Conservation (phyloP, 805 yeast species). For the Starmerella floris region DNA sequence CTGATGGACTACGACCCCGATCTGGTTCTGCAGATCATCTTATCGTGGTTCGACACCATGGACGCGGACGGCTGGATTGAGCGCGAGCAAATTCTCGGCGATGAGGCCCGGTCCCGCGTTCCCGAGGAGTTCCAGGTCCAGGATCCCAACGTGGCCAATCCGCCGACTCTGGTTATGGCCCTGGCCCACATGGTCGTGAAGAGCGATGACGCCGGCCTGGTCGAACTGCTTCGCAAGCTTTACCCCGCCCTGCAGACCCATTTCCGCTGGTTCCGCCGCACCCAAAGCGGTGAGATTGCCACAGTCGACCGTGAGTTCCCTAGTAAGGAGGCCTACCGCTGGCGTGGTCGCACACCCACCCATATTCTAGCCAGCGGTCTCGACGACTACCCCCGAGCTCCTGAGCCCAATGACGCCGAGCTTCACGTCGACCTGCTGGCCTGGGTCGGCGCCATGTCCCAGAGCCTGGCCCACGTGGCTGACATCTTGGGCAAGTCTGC, state of each 20-base stretch:
- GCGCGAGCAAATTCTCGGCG: conserved; percentile 85
- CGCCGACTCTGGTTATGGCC: conserved; percentile 75
- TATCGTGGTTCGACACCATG: conserved; percentile 76
- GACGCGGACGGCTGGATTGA: conserved; percentile 96
- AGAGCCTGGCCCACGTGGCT: conserved; percentile 66
- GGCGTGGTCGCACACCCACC: conserved; percentile 81
- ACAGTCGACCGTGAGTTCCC: conserved; percentile 51
- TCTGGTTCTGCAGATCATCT: conserved; percentile 60
- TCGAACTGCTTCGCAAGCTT: conserved; percentile 32
- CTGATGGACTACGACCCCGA: conserved; percentile 72
- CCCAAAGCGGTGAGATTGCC: conserved; percentile 63
- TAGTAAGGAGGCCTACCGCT: conserved; percentile 62
- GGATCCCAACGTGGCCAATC: conserved; percentile 82
- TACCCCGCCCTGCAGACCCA: conserved; percentile 69
- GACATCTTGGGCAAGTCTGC: conserved; percentile 41
- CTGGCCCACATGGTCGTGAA: conserved; percentile 32
- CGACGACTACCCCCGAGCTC: conserved; percentile 88
- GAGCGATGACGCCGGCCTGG: conserved; percentile 1
- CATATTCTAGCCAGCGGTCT: conserved; percentile 88
- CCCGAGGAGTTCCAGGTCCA: conserved; percentile 75
- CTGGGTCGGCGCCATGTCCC: conserved; percentile 91
- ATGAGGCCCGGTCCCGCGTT: conserved; percentile 77
- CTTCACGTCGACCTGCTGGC: conserved; percentile 76
- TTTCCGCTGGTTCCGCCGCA: conserved; percentile 68
- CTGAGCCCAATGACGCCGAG: conserved; percentile 73